phyloP scores from a whole-genome alignment of 2,329 filamentous ascomycete species.

The Cladophialophora exuberans region DNA sequence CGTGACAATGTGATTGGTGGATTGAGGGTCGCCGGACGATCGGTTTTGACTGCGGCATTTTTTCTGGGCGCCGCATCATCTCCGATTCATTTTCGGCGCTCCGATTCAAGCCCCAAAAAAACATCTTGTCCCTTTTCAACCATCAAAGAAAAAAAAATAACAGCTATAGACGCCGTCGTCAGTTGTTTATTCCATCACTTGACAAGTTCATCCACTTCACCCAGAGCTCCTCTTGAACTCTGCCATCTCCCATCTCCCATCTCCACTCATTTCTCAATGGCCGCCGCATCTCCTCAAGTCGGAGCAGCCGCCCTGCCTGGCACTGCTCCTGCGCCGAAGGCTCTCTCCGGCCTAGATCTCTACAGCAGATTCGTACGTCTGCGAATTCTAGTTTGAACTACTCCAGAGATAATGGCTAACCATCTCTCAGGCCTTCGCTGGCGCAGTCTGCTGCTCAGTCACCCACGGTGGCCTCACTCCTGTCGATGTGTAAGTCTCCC shows the following conservation, averaged over 20 bases:
- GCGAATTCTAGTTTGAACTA: background rate
- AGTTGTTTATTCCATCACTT: background rate
- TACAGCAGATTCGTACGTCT: slow-evolving; percentile 63
- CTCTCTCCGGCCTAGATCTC: slow-evolving; percentile 68
- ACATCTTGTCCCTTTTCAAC: background rate
- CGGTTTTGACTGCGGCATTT: slow-evolving; percentile 12
- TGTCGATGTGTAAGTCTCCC: slow-evolving; percentile 91
- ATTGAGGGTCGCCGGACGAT: background rate
- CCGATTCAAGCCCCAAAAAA: slow-evolving; percentile 3
- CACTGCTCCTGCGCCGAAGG: slow-evolving; percentile 52
- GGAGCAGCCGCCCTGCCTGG: slow-evolving; percentile 55
- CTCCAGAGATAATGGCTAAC: background rate
- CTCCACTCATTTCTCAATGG: slow-evolving; percentile 40
- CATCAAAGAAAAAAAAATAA: background rate
- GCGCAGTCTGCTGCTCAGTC: slow-evolving; percentile 96
- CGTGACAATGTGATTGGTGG: slow-evolving; percentile 10
- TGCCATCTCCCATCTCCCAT: slow-evolving; percentile 20
- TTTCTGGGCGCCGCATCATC: slow-evolving; percentile 2
- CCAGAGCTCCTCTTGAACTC: slow-evolving; percentile 9
- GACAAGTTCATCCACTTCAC: background rate
- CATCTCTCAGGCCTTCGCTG: slow-evolving; percentile 72
- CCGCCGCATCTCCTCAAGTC: slow-evolving; percentile 53
- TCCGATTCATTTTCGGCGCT: slow-evolving; percentile 16
- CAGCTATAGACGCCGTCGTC: background rate
- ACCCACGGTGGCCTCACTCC: slow-evolving; percentile 97